A percentile compares a stretch with the other conserved stretches of the same genome.
These are phyloP conservation scores for Magnusiomyces clavatus DNA, from an alignment of 1,139 yeast genomes.

Conservation along the genomic window DNA sequence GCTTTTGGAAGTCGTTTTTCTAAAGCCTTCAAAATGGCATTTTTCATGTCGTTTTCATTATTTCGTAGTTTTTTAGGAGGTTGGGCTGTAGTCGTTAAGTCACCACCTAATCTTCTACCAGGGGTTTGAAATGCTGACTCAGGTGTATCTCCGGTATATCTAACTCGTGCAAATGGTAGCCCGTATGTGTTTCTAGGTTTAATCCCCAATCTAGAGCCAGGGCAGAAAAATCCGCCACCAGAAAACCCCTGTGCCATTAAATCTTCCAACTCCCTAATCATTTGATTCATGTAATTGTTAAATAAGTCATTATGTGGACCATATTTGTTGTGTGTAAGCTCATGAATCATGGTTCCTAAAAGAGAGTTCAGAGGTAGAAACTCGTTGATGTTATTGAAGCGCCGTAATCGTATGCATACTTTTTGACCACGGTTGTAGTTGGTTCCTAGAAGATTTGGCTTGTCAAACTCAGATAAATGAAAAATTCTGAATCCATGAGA, in stretches of 20 bases:
- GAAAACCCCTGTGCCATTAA: conserved; percentile 41
- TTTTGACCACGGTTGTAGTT: conserved; percentile 82
- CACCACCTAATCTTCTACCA: background rate
- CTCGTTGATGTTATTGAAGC: conserved; percentile 44
- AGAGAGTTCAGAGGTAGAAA: conserved; percentile 64
- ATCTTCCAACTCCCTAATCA: conserved; percentile 51
- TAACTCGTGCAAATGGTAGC: background rate
- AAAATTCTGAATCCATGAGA: conserved; percentile 60
- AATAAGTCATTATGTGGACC: conserved; percentile 79
- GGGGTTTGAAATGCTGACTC: background rate
- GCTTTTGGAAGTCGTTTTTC: background rate
- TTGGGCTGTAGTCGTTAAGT: background rate
- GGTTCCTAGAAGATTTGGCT: conserved; percentile 64
- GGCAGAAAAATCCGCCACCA: conserved; percentile 40
- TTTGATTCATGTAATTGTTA: conserved; percentile 55
- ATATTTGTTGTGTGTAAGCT: conserved; percentile 66
- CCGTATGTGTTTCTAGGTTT: conserved; percentile 3
- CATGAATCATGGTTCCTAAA: conserved; percentile 82
- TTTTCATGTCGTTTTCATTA: background rate
- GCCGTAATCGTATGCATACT: conserved; percentile 64
- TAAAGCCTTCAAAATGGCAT: background rate
- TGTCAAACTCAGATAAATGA: conserved; percentile 73
- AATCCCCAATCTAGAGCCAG: conserved; percentile 49
- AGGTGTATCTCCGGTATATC: background rate
- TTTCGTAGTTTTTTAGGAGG: background rate